Evolutionary conservation across 2,329 filamentous ascomycete species (phyloP), one percentile per base, ranked within the genome.

Genomic region (Daldinia sp.): DNA sequence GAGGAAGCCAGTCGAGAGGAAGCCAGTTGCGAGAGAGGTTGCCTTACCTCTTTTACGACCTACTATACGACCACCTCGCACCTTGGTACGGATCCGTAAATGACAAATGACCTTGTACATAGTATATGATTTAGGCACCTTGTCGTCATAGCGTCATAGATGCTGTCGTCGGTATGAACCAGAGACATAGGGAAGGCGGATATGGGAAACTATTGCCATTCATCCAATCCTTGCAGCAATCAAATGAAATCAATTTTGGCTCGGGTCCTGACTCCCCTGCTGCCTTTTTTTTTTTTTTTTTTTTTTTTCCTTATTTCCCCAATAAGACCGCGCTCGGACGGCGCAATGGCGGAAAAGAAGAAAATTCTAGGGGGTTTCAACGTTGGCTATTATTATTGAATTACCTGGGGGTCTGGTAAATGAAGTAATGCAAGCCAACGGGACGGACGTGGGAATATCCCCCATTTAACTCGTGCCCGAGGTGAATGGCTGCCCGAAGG

Each of bases 401-500:
- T 34, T 21, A 8, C 17, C 21, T 13, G 58, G 25, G 43, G 30
- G 35, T 37, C 53, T 37, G 58, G 45, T 34, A 64, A 61, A 64
- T 64, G 64, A 64, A 67, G 61, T 58, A 61, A 67, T 67, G 64
- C 61, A 64, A 59, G 61, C 64, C 34, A 67, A 35, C 61, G 57
- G 50, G 52, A 64, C 54, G 45, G 57, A 48, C 41, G 49, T 59
- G 57, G 50, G 45, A 54, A 66, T 29, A 21, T 35, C 39, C 47
- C 58, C 64, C 58, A 32, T 58, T 64, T 67, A 59, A 64, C 54
- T 59, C 57, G 34, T 59, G 61, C 61, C 64, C 64, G 57, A 62
- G 64, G 61, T 67, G 61, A 67, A 66, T 64, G 49, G 52, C 41
- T 64, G 54, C 50, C 64, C 47, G 27, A 32, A 50, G 30, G 25